phyloP scores from a whole-genome alignment of 768 basidiomycete species.

The Boletus vinaceobasis region DNA sequence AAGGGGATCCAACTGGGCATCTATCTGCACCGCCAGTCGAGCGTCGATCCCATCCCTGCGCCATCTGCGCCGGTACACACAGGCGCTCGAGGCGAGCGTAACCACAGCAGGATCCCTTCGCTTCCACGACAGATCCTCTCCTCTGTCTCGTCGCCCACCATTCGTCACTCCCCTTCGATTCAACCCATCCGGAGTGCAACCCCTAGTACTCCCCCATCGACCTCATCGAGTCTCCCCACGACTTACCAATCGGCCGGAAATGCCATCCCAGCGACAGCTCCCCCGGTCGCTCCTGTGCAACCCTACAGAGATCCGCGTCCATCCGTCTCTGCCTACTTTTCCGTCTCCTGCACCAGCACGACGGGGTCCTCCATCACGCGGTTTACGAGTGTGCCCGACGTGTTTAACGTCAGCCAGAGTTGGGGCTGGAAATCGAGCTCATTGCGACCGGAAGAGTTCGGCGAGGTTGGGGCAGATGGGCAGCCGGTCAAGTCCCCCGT shows the following conservation, averaged over 20 bases:
- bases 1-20: constrained; percentile 81
- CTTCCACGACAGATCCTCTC: constrained; percentile 31
- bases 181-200: constrained; percentile 47
- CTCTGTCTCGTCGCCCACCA: constrained; percentile 21
- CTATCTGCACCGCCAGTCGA: constrained; percentile 84
- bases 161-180: constrained; percentile 46
- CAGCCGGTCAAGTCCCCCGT: constrained; percentile 29
- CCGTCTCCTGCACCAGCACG: constrained; percentile 75
- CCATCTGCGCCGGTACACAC: constrained; percentile 53
- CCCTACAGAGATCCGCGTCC: constrained; percentile 76
- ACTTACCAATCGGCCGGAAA: constrained; percentile 22
- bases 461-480: constrained; percentile 36
- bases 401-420: constrained; percentile 79
- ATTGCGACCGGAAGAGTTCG: constrained; percentile 47
- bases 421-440: constrained; percentile 89
- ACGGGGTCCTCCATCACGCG: constrained; percentile 79
- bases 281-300: constrained; percentile 51
- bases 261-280: constrained; percentile 40
- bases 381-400: constrained; percentile 83
- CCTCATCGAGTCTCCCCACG: constrained; percentile 14
- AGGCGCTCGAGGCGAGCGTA: constrained; percentile 20
- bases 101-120: constrained; percentile 30
- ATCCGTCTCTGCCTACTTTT: constrained; percentile 75
- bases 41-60: constrained; percentile 72
- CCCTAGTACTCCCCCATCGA: constrained; percentile 31